Evolutionary conservation across 441 rosid species (phyloP), one percentile per base, ranked within the genome.

Genomic region (Oxalis stricta): DNA sequence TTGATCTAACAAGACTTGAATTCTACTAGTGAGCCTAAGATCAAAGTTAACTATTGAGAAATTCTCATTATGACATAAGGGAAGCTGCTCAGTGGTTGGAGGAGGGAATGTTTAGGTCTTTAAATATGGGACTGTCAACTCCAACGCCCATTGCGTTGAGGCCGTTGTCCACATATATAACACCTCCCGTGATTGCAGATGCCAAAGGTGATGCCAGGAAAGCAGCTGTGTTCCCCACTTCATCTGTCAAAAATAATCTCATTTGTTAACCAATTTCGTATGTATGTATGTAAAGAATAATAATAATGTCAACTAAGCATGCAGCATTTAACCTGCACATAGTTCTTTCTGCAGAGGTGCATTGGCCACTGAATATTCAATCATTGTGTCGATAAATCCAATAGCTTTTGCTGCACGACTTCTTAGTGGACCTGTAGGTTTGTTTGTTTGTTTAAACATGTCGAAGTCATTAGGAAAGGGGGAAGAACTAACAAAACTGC

Each of bases 111-210:
- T 73, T 57, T 10, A 89, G 86, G 48, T 74, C 76, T 43, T 46
- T 60, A 20, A 89, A 76, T 37, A 75, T 60, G 0, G 94, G 97
- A 63, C 97, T 84, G 72, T 88, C 97, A 0, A 88, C 62, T 31
- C 84, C 92, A 0, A 88, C 91, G 2, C 95, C 97, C 97, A 88
- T 88, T 18, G 88, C 81, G 15, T 84, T 82, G 26, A 88, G 77
- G 22, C 97, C 97, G 56, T 89, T 89, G 62, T 85, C 97, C 1
- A 82, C 97, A 12, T 85, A 89, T 23, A 85, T 60, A 19, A 84
- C 73, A 10, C 84, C 79, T 11, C 96, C 92, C 0, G 92, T 86
- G 37, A 86, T 78, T 0, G 94, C 96, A 5, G 94, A 83, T 11
- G 94, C 84, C 64, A 86, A 32, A 3, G 96, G 88, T 0, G 94